phyloP scores from a whole-genome alignment of 2,329 filamentous ascomycete species.

The Botryotinia calthae region DNA sequence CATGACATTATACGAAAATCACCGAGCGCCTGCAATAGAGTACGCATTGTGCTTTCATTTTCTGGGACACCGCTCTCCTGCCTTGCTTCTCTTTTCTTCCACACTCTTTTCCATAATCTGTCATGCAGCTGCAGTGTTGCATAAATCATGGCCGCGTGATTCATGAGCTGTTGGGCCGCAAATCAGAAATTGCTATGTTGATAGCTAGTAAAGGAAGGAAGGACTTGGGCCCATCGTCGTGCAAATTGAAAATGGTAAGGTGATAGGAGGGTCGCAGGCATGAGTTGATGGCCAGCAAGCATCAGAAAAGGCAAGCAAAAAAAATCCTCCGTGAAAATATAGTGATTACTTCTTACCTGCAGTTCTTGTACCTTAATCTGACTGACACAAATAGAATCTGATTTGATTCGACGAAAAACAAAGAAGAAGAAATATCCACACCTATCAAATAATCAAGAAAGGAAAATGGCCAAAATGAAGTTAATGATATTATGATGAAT shows the following conservation, averaged over 20 bases:
- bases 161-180: constrained; percentile 20
- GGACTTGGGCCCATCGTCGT: constrained; percentile 16
- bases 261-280: background rate
- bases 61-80: constrained; percentile 10
- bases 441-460: background rate
- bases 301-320: background rate
- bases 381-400: background rate
- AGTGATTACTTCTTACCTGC: background rate
- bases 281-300: constrained; percentile 13
- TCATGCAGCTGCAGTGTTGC: constrained; percentile 22
- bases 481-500: background rate
- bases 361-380: constrained; percentile 12
- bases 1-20: constrained; percentile 9
- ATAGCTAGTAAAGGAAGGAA: constrained; percentile 20
- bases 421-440: background rate
- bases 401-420: background rate
- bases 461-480: constrained; percentile 1
- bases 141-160: constrained; percentile 20
- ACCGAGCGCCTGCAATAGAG: constrained; percentile 11
- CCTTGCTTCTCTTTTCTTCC: constrained; percentile 14
- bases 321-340: constrained; percentile 2
- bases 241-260: constrained; percentile 4
- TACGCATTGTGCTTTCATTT: constrained; percentile 10
- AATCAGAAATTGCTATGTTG: constrained; percentile 16
- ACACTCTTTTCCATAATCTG: constrained; percentile 8